These are phyloP conservation scores for Pleurotus tuber-regium DNA, from an alignment of 768 basidiomycete species.

Conservation along the genomic window DNA sequence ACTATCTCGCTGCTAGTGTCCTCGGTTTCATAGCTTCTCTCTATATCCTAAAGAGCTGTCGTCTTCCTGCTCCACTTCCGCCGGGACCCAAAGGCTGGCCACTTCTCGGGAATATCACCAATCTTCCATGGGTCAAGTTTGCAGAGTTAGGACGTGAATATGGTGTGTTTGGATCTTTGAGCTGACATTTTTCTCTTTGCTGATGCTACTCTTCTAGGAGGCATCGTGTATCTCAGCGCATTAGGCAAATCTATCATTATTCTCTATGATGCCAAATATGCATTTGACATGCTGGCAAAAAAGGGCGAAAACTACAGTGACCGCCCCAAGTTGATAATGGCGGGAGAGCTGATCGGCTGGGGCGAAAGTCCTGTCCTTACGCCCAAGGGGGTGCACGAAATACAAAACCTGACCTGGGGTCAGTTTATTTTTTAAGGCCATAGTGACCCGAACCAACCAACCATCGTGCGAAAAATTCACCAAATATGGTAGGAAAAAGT, in stretches of 20 bases:
- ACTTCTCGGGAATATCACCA: neutral
- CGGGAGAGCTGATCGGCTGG: constrained; percentile 19
- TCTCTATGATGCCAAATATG: neutral
- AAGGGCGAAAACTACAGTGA: neutral
- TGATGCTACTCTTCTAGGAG: neutral
- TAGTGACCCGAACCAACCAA: too few species aligned
- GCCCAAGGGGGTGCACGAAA: too few species aligned
- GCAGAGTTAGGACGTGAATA: neutral
- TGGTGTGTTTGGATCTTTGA: neutral
- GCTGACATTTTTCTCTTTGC: neutral
- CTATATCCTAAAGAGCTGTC: neutral
- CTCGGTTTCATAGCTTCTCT: neutral
- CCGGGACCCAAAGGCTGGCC: neutral
- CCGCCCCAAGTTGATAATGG: neutral
- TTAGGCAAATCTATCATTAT: neutral
- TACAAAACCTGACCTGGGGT: too few species aligned
- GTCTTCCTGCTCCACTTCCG: neutral
- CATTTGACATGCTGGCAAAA: neutral
- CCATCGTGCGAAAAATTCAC: too few species aligned
- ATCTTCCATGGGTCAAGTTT: neutral
- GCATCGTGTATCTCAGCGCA: neutral
- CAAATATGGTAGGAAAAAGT: too few species aligned
- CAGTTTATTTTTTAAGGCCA: too few species aligned
- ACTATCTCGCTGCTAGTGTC: neutral
- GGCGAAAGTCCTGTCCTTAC: constrained; percentile 15